Evolutionary conservation across 148 eudicot species (phyloP).

Genomic region (Camellia lanceoleosa): DNA sequence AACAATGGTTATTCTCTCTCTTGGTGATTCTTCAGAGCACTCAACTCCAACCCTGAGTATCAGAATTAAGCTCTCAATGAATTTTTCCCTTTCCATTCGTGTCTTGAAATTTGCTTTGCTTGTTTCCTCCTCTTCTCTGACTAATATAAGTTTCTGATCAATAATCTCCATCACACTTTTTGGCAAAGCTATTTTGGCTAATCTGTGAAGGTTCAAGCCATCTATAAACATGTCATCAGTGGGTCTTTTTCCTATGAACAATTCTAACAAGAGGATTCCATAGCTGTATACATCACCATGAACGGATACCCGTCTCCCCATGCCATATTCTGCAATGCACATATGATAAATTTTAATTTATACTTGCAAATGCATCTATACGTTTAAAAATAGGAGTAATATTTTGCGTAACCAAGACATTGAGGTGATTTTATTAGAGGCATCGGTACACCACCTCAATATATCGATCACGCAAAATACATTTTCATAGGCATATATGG

Average conservation of each 20-base stretch:
- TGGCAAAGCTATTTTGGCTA: not conserved
- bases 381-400: too few species aligned
- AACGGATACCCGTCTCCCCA: not conserved
- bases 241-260: conserved; percentile 10
- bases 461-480: too few species aligned
- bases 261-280: conserved; percentile 11
- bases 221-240: conserved; percentile 10
- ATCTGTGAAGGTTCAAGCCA: not conserved
- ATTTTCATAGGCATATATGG: too few species aligned
- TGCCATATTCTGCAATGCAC: conserved; percentile 7
- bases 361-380: not conserved
- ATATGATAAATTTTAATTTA: not conserved
- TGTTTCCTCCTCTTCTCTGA: not conserved
- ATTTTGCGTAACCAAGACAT: too few species aligned
- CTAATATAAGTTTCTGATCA: not conserved
- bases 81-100: not conserved
- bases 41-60: not conserved
- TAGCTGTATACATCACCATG: conserved; percentile 9
- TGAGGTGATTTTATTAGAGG: too few species aligned
- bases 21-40: conserved; percentile 17
- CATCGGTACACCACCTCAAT: too few species aligned
- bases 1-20: too few species aligned
- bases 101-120: not conserved
- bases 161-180: not conserved
- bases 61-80: not conserved